These are phyloP conservation scores for Eucalyptus marginata DNA, from an alignment of 345 rosid species.

Conservation along the genomic window DNA sequence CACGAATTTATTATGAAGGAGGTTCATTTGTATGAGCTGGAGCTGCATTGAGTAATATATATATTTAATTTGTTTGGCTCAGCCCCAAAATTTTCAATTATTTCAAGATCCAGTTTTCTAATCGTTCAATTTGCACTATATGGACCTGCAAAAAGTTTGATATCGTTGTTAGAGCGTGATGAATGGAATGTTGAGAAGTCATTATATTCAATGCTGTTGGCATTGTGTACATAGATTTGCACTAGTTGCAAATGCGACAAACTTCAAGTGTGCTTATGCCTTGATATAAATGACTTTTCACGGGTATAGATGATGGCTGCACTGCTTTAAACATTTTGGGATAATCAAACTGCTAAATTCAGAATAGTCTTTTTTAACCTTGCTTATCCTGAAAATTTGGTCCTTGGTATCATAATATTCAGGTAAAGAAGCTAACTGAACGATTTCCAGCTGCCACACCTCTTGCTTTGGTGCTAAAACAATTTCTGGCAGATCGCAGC, in stretches of 20 bases:
- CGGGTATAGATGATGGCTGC: neutral
- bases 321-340: neutral
- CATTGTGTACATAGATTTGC: neutral
- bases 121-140: neutral
- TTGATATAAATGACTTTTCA: neutral
- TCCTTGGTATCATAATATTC: neutral
- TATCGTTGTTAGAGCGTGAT: neutral
- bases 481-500: constrained; percentile 96
- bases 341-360: neutral
- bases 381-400: neutral
- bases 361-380: neutral
- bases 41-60: neutral
- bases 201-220: neutral
- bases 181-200: neutral
- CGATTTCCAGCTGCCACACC: constrained; percentile 93
- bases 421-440: constrained; percentile 87
- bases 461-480: constrained; percentile 94
- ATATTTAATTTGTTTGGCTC: neutral
- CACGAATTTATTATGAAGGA: neutral
- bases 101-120: neutral
- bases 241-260: neutral
- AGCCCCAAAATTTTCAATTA: neutral
- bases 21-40: neutral
- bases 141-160: neutral
- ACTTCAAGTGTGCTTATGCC: neutral